phyloP scores from a whole-genome alignment of 169 alveolate species.

The Perkinsus marinus region DNA sequence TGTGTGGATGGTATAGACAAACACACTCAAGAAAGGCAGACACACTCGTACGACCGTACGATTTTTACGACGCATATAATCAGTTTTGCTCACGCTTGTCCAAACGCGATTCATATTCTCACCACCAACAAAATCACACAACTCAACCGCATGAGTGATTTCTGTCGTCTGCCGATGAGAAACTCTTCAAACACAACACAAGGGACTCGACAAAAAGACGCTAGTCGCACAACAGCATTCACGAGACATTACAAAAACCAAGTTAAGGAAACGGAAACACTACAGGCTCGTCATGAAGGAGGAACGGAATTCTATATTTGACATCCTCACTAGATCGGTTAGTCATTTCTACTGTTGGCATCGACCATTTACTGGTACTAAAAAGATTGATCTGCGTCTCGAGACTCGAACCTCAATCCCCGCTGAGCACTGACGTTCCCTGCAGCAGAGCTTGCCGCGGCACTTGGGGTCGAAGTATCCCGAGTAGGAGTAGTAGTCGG shows the following conservation, averaged over 20 bases:
- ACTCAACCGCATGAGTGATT: too few relatives aligned
- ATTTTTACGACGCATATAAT: too few relatives aligned
- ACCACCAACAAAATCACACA: too few relatives aligned
- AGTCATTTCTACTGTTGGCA: not conserved
- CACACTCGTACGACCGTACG: too few relatives aligned
- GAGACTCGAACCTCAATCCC: not conserved
- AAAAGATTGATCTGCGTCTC: not conserved
- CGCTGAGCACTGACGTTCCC: too few relatives aligned
- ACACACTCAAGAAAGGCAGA: too few relatives aligned
- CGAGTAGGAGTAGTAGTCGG: not conserved
- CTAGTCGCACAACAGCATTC: not conserved
- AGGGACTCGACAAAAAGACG: not conserved
- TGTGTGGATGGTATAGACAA: too few relatives aligned
- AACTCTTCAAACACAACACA: not conserved
- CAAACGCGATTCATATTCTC: too few relatives aligned
- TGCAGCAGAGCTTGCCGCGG: not conserved
- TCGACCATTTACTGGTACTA: not conserved
- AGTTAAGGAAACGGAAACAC: not conserved
- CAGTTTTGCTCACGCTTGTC: too few relatives aligned
- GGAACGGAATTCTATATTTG: not conserved
- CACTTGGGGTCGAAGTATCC: not conserved
- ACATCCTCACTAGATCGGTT: not conserved
- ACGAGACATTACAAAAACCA: not conserved
- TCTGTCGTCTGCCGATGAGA: too few relatives aligned
- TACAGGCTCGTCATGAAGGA: not conserved